Percentiles rank a stretch among this genome's conserved stretches.
These are phyloP conservation scores for Psidium friedrichsthalianum DNA, from an alignment of 345 rosid species.

Conservation along the genomic window DNA sequence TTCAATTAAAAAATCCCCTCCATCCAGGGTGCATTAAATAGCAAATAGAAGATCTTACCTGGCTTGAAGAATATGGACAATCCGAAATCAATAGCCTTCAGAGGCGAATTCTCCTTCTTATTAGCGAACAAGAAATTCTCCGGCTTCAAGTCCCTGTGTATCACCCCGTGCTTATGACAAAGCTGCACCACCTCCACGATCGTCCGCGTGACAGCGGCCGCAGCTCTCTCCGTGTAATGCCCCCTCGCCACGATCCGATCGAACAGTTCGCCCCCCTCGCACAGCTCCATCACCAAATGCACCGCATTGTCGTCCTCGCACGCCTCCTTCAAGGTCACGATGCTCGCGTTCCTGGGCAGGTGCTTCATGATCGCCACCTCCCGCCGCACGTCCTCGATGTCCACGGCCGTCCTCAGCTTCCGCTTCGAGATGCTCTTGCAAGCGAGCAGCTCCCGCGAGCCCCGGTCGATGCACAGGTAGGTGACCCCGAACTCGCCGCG, in stretches of 20 bases:
- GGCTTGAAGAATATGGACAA: constrained; percentile 98
- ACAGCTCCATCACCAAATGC: constrained; percentile 99
- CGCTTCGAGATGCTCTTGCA: constrained; percentile 96
- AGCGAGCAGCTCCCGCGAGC: constrained; percentile 70
- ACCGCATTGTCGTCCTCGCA: constrained; percentile 97
- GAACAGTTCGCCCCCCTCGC: constrained; percentile 98
- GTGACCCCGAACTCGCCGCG: constrained; percentile 99
- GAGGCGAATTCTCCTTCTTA: constrained; percentile 97
- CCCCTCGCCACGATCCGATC: constrained; percentile 99
- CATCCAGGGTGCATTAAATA: neutral
- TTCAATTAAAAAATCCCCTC: neutral
- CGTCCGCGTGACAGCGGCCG: constrained; percentile 83
- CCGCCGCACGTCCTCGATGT: constrained; percentile 84
- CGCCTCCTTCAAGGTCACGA: constrained; percentile 86
- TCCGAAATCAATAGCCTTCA: constrained; percentile 98
- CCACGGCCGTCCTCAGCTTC: constrained; percentile 89
- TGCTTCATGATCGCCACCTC: constrained; percentile 99
- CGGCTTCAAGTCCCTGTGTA: constrained; percentile 97
- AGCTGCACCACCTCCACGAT: constrained; percentile 95
- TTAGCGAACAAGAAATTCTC: constrained; percentile 96
- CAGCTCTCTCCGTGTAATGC: constrained; percentile 96
- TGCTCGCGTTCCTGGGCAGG: constrained; percentile 75
- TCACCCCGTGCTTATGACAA: constrained; percentile 94
- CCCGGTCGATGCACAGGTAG: constrained; percentile 82
- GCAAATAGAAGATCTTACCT: constrained; percentile 31